Base-by-base conservation (phyloP, 805 yeast genomes). In the Saccharomycopsis synnaedendra region DNA sequence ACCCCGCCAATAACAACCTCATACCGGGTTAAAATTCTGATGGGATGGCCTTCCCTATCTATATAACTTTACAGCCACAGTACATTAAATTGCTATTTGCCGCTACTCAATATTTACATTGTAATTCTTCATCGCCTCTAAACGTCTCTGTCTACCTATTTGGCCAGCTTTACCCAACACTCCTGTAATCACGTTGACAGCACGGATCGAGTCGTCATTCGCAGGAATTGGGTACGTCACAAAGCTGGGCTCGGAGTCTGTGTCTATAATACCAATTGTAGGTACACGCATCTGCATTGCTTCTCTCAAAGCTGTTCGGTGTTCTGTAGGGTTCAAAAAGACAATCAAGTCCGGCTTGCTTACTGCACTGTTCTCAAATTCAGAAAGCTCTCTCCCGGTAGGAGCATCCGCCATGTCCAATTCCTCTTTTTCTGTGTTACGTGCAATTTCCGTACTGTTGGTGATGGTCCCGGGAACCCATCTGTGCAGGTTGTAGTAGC, bases 401-500 rank as follows among this genome's bases (percentile, higher is more conserved):
- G 82, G 76, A 30, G 64, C 58, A 60, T 88, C 90, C 27, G 66
- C 73, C 77, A 83, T 73, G 63, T 87, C 87, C 43, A 89, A 78
- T 67, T 86, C 94, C 50, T 74, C 76, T 58, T 84, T 76, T 40
- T 77, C 79, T 75, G 80, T 77, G 39, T 66, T 64, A 38, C 68
- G 66, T 6, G 76, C 67, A 28, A 83, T 79, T 60, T 78, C 84
- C 32, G 80, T 70, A 47, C 86, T 78, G 66, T 93, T 93, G 41
- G 97, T 87, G 55, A 93, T 72, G 29, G 94, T 84, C 55, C 98
- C 98, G 2, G 97, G 96, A 51, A 85, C 76, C 98, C 98, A 93
- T 60, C 88, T 78, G 42, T 78, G 74, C 28, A 83, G 71, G 27
- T 93, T 89, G 60, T 82, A 88, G 65, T 78, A 87, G 10, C 95